Base-by-base conservation (phyloP, 129 eudicot species). In the Flaveria robusta region DNA sequence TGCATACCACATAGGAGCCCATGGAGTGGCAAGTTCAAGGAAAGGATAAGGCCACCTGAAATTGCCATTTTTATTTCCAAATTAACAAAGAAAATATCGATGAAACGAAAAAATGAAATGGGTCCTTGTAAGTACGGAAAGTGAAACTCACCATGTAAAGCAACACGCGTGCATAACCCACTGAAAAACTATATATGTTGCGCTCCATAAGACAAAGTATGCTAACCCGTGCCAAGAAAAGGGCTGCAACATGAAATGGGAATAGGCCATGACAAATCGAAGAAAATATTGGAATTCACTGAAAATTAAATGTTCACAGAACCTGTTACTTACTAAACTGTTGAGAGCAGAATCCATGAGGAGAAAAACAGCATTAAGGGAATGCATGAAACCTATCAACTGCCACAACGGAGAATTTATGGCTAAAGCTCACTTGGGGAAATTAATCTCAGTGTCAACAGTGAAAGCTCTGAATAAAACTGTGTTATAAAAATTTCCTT, bases 41-140 rank as follows among this genome's bases (percentile, higher is more conserved):
- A 92, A 92, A 62, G 98, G 98, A 82, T 88, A 92, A 29, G 98
- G 98, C 98, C 96, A 92, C 95, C 98, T 88, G 85, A 78, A 78
- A 74, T 42, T 4, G 20, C 71, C 20, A 7, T 43, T 45, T 60
- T 62, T 63, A 46, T 24, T 16, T 9, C 52, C 41, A 45, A 75
- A 65, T 31, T 41, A 16, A 49, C 51, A 15, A 31, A 27, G 64
- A 76, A 31, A 31, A 37, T 12, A 18, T 4, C 18, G n/a, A 76
- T 65, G 20, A 65, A 65, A 19, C 3, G 24, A 39, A 14, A 37
- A 34, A 66, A 77, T n/a, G 13, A 50, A 70, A 69, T 23, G 31
- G 23, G 60, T 62, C 45, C 18, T 74, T 59, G 56, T 59, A 27
- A 72, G 42, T 23, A 11, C 14, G 34, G 39, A 18, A 18, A 50